phyloP scores from a whole-genome alignment of 2,329 filamentous ascomycete genomes.

The Aschersonia sp. region DNA sequence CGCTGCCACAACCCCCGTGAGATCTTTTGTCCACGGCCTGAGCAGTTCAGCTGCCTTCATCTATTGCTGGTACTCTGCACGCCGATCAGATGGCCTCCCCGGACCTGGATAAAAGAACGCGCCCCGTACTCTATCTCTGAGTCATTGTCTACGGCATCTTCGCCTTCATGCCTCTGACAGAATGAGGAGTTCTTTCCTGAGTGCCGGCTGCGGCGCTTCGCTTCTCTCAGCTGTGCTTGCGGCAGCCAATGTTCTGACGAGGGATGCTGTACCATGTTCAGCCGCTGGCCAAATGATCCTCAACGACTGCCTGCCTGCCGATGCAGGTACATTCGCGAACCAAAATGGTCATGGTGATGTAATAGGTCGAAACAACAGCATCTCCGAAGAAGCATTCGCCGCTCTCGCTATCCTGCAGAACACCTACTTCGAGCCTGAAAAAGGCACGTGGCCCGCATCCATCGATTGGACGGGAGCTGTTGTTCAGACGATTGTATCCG shows the following conservation, averaged over 20 bases:
- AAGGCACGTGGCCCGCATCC: conserved; percentile 68
- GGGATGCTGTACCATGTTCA: background rate
- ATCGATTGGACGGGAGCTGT: conserved; percentile 95
- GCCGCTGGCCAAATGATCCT: background rate
- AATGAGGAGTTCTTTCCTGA: background rate
- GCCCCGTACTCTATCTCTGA: background rate
- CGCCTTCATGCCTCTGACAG: background rate
- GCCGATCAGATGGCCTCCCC: too few relatives aligned
- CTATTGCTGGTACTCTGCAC: background rate
- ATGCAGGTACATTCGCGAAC: background rate
- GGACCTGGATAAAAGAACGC: background rate
- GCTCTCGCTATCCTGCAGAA: conserved; percentile 66
- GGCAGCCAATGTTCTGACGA: background rate
- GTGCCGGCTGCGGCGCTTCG: background rate
- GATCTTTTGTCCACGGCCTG: background rate
- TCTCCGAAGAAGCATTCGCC: conserved; percentile 37
- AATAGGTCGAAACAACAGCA: conserved; percentile 1
- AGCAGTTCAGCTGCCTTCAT: background rate
- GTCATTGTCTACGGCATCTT: background rate
- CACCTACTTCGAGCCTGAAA: conserved; percentile 61
- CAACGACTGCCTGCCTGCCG: background rate
- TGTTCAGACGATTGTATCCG: conserved; percentile 64
- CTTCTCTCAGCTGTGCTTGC: background rate
- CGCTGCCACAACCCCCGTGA: background rate
- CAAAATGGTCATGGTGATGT: background rate